Evolutionary conservation across 768 basidiomycete species (phyloP).

Genomic region (Boletus pseudopeckii): DNA sequence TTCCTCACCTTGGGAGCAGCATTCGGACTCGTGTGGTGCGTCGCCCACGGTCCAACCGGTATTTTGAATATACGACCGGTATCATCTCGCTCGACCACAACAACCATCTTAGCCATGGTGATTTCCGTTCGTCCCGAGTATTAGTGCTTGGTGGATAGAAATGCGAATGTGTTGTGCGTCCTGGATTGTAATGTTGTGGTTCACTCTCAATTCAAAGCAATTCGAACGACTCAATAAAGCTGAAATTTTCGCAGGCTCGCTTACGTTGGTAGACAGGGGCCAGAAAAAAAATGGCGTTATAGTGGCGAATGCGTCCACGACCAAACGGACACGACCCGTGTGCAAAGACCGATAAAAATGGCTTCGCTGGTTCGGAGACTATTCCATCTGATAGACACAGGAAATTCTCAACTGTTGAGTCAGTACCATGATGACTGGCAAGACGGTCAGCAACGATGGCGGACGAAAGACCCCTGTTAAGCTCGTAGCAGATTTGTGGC

Average conservation of each 20-base stretch:
- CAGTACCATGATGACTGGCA: neutral
- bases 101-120: neutral
- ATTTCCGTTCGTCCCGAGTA: neutral
- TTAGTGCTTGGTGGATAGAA: neutral
- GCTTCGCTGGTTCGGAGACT: neutral
- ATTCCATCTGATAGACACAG: neutral
- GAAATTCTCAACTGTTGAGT: neutral
- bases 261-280: neutral
- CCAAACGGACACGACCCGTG: conserved; percentile 1
- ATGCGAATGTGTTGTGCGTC: neutral
- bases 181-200: neutral
- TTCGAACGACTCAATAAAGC: no score
- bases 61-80: conserved; percentile 17
- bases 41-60: conserved; percentile 8
- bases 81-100: conserved; percentile 23
- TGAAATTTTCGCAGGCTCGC: conserved; percentile 9
- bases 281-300: conserved; percentile 21
- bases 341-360: conserved; percentile 10
- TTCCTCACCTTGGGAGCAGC: conserved; percentile 17
- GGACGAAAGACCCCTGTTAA: neutral
- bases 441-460: neutral
- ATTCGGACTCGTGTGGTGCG: neutral
- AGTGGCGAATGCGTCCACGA: conserved; percentile 10
- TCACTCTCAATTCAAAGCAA: no score
- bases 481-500: conserved; percentile 29